Evolutionary conservation across 805 yeast species (phyloP), one percentile per base, ranked within the genome.

Genomic region (Saturnispora quitensis): DNA sequence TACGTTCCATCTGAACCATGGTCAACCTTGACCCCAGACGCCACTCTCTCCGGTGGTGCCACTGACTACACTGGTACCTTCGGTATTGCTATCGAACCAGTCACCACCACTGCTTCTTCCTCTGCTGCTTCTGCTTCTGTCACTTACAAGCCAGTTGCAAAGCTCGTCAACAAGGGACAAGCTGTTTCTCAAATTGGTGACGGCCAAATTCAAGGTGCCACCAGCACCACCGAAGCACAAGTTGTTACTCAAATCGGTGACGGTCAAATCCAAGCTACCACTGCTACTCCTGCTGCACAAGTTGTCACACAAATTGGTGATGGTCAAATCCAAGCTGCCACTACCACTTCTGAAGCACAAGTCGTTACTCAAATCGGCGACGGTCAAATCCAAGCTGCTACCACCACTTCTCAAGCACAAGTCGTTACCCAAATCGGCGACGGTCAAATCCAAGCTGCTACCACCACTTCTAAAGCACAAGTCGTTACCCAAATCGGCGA

Each of bases 1-100:
- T 76, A 77, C 59, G 78, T 80, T 58, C 86, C 85, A 55, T 67
- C 81, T 48, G 84, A 78, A 55, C 81, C 84, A 60, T 84, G 86
- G 86, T 67, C 84, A 52, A 81, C 89, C 51, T 73, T 85, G 66
- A 83, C 89, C 35, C 90, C 93, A 58, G 42, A 56, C 22, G 55
- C 68, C 45, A 79, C 77, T 48, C 62, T 75, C 45, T 73, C 74
- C 53, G 58, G 77, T 38, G 84, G 80, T 57, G 56, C 72, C 47
- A 80, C 87, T 50, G 78, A 77, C 57, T 81, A 77, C 73, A 55
- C 77, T 45, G 68, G 72, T 47, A 63, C 76, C 42, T 85, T 85
- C 62, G 93, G 90, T 72, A 83, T 86, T 60, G 86, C 85, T 52
- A 79, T 85, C 55, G 70, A 73, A 53, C 76, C 86, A 49, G 57